These are phyloP conservation scores for Oryza officinalis DNA, from an alignment of 176 grass and related monocot genomes.

Conservation along the genomic window DNA sequence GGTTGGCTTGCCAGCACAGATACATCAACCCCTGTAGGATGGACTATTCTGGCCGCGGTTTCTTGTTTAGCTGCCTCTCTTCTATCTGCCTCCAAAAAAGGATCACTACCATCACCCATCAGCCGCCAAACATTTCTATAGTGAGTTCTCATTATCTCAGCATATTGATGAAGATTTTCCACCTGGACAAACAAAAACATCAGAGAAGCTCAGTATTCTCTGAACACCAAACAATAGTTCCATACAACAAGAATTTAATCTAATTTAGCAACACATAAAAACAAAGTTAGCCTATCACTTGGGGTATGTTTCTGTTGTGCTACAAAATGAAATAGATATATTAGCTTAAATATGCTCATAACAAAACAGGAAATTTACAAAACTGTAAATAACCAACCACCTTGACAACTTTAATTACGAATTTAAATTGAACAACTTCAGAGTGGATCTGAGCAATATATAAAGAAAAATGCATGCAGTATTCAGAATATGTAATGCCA, in stretches of 20 bases:
- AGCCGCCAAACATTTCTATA: constrained; percentile 50
- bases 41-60: constrained; percentile 56
- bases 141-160: constrained; percentile 58
- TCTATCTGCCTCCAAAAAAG: constrained; percentile 73
- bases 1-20: constrained; percentile 34
- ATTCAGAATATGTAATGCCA: neutral
- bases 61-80: constrained; percentile 67
- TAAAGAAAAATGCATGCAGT: neutral
- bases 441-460: neutral
- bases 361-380: constrained; percentile 4
- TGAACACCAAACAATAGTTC: constrained; percentile 7
- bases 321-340: neutral
- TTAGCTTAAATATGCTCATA: neutral
- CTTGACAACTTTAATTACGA: neutral
- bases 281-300: neutral
- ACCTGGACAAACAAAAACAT: constrained; percentile 62
- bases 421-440: constrained; percentile 11
- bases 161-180: constrained; percentile 76
- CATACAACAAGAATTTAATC: constrained; percentile 1
- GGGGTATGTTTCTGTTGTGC: neutral
- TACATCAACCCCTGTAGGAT: constrained; percentile 42
- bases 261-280: neutral
- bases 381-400: neutral
- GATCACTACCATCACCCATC: constrained; percentile 61
- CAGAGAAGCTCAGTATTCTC: constrained; percentile 8